phyloP scores from a whole-genome alignment of 2,329 filamentous ascomycete species.

The Neoascochyta sp. region DNA sequence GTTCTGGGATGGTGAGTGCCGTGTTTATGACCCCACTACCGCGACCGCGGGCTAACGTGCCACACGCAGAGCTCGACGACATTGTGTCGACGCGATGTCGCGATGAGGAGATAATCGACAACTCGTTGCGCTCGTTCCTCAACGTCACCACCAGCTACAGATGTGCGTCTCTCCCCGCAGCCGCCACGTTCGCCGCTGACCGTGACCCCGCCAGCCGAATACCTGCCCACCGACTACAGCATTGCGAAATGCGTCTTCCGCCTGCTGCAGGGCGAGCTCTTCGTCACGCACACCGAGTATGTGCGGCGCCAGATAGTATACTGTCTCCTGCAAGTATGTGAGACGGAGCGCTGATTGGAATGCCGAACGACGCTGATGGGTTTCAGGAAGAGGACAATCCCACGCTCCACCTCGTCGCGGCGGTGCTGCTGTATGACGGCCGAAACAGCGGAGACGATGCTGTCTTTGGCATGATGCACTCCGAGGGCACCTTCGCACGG shows the following conservation, averaged over 20 bases:
- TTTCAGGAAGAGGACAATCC: conserved; percentile 75
- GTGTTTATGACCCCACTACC: conserved; percentile 20
- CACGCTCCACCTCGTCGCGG: conserved; percentile 76
- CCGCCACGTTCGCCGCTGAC: conserved; percentile 16
- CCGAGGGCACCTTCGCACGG: conserved; percentile 77
- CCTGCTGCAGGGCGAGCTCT: conserved; percentile 72
- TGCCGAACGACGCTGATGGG: conserved; percentile 11
- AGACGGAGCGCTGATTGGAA: not conserved
- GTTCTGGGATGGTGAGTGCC: conserved; percentile 76
- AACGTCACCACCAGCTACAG: conserved; percentile 71
- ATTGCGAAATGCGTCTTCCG: conserved; percentile 75
- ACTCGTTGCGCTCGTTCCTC: conserved; percentile 80
- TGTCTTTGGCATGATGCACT: conserved; percentile 82
- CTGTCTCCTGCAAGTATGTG: conserved; percentile 66
- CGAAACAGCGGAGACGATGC: conserved; percentile 69
- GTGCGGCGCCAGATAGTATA: conserved; percentile 91
- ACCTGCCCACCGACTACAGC: conserved; percentile 72
- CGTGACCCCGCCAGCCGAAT: conserved; percentile 58
- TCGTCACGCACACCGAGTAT: conserved; percentile 72
- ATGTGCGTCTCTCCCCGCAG: conserved; percentile 41
- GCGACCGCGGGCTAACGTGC: conserved; percentile 21
- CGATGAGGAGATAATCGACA: conserved; percentile 70
- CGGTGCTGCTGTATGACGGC: conserved; percentile 83
- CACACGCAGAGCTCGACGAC: conserved; percentile 58
- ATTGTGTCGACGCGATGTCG: conserved; percentile 59